Evolutionary conservation across 208 protist species (phyloP).

Genomic region (Acanthamoeba royreba): DNA sequence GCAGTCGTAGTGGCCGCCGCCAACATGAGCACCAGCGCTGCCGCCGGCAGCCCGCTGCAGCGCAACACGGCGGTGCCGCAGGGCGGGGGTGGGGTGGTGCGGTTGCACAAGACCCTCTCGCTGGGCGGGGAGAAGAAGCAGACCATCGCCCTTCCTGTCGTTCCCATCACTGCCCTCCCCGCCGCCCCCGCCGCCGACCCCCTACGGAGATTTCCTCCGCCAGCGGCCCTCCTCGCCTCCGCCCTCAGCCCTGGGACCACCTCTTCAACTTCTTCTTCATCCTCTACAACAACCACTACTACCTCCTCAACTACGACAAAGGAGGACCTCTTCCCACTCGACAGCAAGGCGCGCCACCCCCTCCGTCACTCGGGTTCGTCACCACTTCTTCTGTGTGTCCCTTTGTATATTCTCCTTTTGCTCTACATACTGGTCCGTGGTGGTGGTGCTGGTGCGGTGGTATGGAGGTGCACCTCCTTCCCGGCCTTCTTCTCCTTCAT

Average conservation of each 20-base stretch:
- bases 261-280: neutral
- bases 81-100: neutral
- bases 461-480: too few relatives aligned
- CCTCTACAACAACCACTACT: neutral
- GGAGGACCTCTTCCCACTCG: neutral
- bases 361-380: too few relatives aligned
- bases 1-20: too few relatives aligned
- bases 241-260: too few relatives aligned
- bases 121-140: constrained; percentile 2
- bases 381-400: too few relatives aligned
- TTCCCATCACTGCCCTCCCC: neutral
- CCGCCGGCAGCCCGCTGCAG: neutral
- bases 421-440: too few relatives aligned
- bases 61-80: constrained; percentile 3
- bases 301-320: neutral
- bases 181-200: neutral
- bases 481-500: too few relatives aligned
- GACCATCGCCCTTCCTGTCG: neutral
- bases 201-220: constrained; percentile 14
- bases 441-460: too few relatives aligned
- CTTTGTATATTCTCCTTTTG: too few relatives aligned
- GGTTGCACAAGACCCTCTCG: neutral
- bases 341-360: too few relatives aligned
- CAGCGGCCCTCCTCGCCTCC: too few relatives aligned
- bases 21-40: too few relatives aligned